A percentile compares a stretch with the other conserved stretches of the same genome.
Evolutionary conservation across 768 basidiomycete genomes (phyloP).

Genomic region (Leccinellum rugosiceps): DNA sequence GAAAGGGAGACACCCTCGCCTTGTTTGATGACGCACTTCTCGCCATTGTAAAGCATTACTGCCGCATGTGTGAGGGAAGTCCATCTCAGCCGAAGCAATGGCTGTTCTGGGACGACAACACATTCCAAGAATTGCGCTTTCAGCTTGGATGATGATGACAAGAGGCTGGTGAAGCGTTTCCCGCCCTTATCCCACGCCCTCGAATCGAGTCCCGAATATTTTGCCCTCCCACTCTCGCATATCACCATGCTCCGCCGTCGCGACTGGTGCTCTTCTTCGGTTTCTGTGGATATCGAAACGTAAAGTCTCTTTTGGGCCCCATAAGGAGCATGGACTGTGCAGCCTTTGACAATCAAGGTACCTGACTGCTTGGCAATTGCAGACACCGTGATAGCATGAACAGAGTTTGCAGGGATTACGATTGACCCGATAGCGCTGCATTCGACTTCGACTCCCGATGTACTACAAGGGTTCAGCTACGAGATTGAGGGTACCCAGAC

Average conservation of each 20-base stretch:
- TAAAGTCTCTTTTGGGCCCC: constrained; percentile 69
- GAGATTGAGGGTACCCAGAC: not conserved
- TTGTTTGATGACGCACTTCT: constrained; percentile 54
- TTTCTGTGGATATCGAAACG: constrained; percentile 67
- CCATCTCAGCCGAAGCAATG: constrained; percentile 79
- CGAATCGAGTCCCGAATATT: constrained; percentile 71
- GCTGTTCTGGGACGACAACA: constrained; percentile 82
- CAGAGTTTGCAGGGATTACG: constrained; percentile 68
- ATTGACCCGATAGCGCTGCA: constrained; percentile 56
- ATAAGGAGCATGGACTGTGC: constrained; percentile 71
- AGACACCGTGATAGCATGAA: constrained; percentile 68
- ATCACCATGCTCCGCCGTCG: constrained; percentile 56
- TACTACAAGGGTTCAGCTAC: constrained; percentile 45
- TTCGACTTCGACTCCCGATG: constrained; percentile 75
- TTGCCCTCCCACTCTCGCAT: constrained; percentile 68
- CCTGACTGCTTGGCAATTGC: constrained; percentile 69
- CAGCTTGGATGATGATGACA: constrained; percentile 24
- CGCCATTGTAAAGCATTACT: constrained; percentile 93
- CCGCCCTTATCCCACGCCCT: constrained; percentile 55
- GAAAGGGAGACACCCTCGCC: not conserved
- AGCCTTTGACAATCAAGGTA: constrained; percentile 69
- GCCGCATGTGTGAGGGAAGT: constrained; percentile 92
- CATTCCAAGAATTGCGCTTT: constrained; percentile 67
- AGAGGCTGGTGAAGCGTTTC: constrained; percentile 37
- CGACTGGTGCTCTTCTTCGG: constrained; percentile 62